Evolutionary conservation across 1,284 basidiomycete species (phyloP).

Genomic region (Naganishia albida): DNA sequence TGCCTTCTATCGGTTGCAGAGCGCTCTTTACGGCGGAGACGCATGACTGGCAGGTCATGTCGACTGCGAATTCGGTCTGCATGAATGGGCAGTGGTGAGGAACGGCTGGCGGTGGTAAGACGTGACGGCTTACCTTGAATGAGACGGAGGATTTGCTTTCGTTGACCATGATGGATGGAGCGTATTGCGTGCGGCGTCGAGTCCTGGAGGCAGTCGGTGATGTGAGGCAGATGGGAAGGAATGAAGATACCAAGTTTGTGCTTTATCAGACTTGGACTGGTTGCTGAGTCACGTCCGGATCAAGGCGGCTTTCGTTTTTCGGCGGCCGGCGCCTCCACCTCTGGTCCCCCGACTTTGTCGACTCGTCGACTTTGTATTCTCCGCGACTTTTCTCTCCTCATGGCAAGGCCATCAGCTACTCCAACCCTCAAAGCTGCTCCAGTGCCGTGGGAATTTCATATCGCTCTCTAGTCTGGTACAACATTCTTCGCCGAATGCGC

Average conservation of each 20-base stretch:
- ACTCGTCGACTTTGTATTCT: too few relatives aligned
- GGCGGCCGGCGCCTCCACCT: too few relatives aligned
- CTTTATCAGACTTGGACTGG: background rate
- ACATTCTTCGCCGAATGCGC: too few relatives aligned
- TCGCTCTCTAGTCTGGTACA: too few relatives aligned
- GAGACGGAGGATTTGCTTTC: slow-evolving; percentile 31
- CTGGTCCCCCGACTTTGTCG: too few relatives aligned
- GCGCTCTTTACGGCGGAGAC: slow-evolving; percentile 49
- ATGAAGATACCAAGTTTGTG: background rate
- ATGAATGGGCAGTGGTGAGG: background rate
- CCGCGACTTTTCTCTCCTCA: too few relatives aligned
- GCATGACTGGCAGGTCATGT: slow-evolving; percentile 55
- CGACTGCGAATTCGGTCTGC: slow-evolving; percentile 55
- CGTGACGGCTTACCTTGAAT: slow-evolving; percentile 26
- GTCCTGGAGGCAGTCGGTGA: background rate
- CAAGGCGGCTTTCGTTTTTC: background rate
- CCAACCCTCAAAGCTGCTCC: too few relatives aligned
- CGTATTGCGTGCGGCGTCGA: too few relatives aligned
- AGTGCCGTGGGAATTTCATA: too few relatives aligned
- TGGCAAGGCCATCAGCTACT: too few relatives aligned
- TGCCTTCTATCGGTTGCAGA: slow-evolving; percentile 42
- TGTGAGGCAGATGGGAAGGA: background rate
- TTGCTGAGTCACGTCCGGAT: slow-evolving; percentile 3
- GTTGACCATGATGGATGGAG: slow-evolving; percentile 5
- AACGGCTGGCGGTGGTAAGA: background rate